phyloP scores from a whole-genome alignment of 2,329 filamentous ascomycete species.

The Zarea fungicola region DNA sequence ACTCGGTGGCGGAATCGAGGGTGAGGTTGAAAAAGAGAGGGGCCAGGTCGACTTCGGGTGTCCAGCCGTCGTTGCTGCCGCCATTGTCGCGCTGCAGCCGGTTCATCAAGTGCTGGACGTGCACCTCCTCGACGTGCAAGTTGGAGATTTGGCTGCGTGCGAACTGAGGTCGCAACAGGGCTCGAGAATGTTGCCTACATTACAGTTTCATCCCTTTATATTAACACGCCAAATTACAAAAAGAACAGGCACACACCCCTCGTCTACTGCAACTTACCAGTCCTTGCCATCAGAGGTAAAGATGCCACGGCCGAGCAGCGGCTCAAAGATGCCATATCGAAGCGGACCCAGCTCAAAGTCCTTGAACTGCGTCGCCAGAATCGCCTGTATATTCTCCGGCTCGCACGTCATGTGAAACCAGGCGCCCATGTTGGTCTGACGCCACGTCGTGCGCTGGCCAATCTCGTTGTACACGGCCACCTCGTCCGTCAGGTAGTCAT shows the following conservation, averaged over 20 bases:
- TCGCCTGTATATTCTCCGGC: constrained; percentile 44
- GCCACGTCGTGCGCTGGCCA: constrained; percentile 7
- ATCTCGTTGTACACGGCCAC: not conserved
- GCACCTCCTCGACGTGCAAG: constrained; percentile 18
- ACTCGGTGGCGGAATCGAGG: constrained; percentile 40
- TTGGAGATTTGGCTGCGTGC: constrained; percentile 19
- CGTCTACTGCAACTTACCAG: no score
- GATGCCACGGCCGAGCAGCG: constrained; percentile 15
- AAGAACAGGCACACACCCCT: no score
- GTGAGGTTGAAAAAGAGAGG: constrained; percentile 42
- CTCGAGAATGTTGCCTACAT: constrained; percentile 29
- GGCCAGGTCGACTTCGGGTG: constrained; percentile 32
- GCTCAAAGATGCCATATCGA: not conserved
- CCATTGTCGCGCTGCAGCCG: not conserved
- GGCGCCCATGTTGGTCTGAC: constrained; percentile 11
- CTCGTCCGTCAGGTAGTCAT: constrained; percentile 3
- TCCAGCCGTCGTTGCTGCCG: constrained; percentile 1
- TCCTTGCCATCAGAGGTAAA: constrained; percentile 13
- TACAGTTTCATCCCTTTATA: constrained; percentile 29
- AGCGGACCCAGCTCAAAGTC: constrained; percentile 4
- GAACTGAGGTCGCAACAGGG: constrained; percentile 24
- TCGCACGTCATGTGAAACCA: constrained; percentile 25
- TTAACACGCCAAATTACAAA: no score
- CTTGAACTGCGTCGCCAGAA: constrained; percentile 43
- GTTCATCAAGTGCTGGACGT: constrained; percentile 15